Base-by-base conservation (phyloP, 2,329 filamentous ascomycete genomes). In the Neofusicoccum ribis region DNA sequence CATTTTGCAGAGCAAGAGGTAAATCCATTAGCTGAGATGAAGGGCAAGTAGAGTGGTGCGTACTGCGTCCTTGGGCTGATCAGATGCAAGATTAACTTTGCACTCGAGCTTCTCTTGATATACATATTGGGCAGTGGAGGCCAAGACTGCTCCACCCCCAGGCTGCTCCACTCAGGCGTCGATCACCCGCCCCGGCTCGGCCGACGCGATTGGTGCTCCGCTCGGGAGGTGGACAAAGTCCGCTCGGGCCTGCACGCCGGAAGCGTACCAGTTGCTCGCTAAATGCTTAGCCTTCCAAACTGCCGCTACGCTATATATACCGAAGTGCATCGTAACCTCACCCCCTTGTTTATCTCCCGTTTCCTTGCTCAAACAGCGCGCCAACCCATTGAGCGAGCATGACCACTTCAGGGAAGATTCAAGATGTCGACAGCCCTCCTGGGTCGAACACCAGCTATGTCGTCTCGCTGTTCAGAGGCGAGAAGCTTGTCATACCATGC, bases 401-500 rank as follows among this genome's bases (percentile, higher is more conserved):
- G 49, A 9, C 36, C 5, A 37, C 37, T 39, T n/a, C 52, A 12
- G 52, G 36, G 9, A 43, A n/a, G 37, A 31, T 56, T 27, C 52
- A 17, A 14, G 52, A 56, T 41, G 37, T 56, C 36, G 36, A 56
- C 20, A 43, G 52, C n/a, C 52, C 52, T 31, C 52, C 52, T 1
- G 52, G 52, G 3, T 11, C 37, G 20, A 14, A 14, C 9, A 56
- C 36, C 12, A 56, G 52, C 37, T 56, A 56, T 41, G 52, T 56
- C 17, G 52, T 84, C 62, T 76, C 78, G 54, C 81, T 82, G 66
- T 74, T 83, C 15, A 81, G 84, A 59, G 83, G 83, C 41, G 83
- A 85, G 69, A 78, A 80, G 49, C 74, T 85, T 64, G 81, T 81
- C 5, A 83, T 85, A 54, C 83, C 83, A 1, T 81, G 82, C 0